A percentile compares a stretch with the other conserved stretches of the same genome.
These are phyloP conservation scores for Coemansia sp. DNA, from an alignment of 192 early-diverging fungal genomes.

Conservation along the genomic window DNA sequence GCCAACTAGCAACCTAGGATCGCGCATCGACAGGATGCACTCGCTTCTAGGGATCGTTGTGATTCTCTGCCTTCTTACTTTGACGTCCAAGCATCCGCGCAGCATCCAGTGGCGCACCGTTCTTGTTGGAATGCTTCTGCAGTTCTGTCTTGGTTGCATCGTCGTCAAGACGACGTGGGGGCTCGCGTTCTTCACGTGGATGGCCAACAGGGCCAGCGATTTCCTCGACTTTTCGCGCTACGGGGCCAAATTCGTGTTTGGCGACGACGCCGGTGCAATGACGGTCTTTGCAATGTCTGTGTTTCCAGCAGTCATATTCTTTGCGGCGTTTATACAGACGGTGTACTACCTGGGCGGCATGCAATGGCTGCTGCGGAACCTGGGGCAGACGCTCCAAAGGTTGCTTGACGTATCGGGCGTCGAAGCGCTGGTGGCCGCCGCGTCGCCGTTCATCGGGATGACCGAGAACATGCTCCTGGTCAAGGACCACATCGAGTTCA, in stretches of 20 bases:
- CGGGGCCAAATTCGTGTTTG: conserved; percentile 73
- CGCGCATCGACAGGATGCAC: conserved; percentile 70
- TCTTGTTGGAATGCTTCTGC: conserved; percentile 63
- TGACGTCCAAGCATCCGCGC: conserved; percentile 62
- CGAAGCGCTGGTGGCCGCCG: conserved; percentile 80
- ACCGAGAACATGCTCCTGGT: conserved; percentile 80
- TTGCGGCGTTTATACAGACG: conserved; percentile 80
- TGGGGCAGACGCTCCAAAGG: conserved; percentile 63
- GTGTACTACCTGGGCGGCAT: conserved; percentile 80
- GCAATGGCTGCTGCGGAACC: conserved; percentile 72
- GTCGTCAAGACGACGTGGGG: conserved; percentile 73
- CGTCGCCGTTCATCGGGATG: conserved; percentile 84
- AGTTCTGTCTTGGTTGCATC: conserved; percentile 78
- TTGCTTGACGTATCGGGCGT: conserved; percentile 75
- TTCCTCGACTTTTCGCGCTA: conserved; percentile 68
- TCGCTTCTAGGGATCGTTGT: conserved; percentile 69
- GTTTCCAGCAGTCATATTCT: conserved; percentile 86
- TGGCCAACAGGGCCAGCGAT: conserved; percentile 55
- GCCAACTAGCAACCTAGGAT: conserved; percentile 47
- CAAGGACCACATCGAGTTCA: conserved; percentile 74
- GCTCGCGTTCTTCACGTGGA: conserved; percentile 69
- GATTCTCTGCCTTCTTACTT: conserved; percentile 52
- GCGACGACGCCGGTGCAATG: conserved; percentile 48
- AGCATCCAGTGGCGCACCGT: conserved; percentile 77
- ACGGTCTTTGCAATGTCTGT: conserved; percentile 66